These are phyloP conservation scores for Aspergillus incahuasiensis DNA, from an alignment of 495 filamentous ascomycete genomes.

Conservation along the genomic window DNA sequence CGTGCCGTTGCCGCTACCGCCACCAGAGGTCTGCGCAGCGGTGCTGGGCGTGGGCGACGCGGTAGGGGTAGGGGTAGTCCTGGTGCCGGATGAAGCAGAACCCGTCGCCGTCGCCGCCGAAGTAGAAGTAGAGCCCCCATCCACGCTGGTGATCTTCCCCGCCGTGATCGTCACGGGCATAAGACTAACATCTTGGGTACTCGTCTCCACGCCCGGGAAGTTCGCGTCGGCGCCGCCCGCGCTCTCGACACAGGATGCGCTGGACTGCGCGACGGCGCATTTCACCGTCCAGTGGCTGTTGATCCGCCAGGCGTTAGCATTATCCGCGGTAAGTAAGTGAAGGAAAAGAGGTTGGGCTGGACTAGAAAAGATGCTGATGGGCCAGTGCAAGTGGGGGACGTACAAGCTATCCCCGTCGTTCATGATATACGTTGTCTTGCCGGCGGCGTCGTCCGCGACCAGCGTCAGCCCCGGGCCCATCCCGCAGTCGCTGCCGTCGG, in stretches of 20 bases:
- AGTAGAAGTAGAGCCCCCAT: conserved; percentile 3
- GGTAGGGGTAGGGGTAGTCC: background rate
- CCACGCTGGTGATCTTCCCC: conserved; percentile 14
- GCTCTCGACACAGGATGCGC: conserved; percentile 32
- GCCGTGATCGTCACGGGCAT: conserved; percentile 36
- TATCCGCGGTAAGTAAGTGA: background rate
- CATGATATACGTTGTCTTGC: conserved; percentile 17
- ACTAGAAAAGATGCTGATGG: too few species aligned
- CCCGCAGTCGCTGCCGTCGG: conserved; percentile 27
- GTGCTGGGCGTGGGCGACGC: too few species aligned
- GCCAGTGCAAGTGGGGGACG: conserved; percentile 5
- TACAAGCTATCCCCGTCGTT: conserved; percentile 13
- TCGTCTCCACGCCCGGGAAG: conserved; percentile 19
- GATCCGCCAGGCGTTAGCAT: background rate
- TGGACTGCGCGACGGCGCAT: conserved; percentile 34
- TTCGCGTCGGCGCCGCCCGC: conserved; percentile 25
- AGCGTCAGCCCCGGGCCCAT: conserved; percentile 29
- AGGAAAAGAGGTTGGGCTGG: background rate
- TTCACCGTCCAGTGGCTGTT: conserved; percentile 25
- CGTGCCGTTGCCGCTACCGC: background rate
- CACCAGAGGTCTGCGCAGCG: background rate
- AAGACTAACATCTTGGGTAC: conserved; percentile 16
- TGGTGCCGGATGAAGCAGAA: background rate
- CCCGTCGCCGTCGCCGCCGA: background rate
- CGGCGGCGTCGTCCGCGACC: conserved; percentile 25